Evolutionary conservation across 2,329 filamentous ascomycete species (phyloP), one percentile per base, ranked within the genome.

Genomic region (Colletotrichum lindemuthianum): DNA sequence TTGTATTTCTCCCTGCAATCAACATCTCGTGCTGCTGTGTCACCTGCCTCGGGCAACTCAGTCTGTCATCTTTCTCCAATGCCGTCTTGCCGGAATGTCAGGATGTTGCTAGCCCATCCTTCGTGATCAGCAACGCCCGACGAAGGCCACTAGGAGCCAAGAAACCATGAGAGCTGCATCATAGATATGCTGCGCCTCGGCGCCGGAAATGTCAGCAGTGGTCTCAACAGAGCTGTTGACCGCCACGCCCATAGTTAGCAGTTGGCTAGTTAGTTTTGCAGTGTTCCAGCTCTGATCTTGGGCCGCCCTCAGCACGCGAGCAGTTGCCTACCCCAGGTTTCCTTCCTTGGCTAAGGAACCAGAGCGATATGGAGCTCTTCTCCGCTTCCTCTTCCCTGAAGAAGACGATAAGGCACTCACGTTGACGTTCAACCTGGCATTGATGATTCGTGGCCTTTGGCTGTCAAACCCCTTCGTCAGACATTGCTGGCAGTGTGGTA

Each of bases 151-250:
- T 13, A 57, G 44, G 12, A 40, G 52, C 52, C 37, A 40, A 9
- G 37, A 13, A 4, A 45, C 16, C n/a, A 10, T 45, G 43, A n/a
- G 33, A 48, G n/a, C 54, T 15, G 36, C 54, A 49, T 57, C 54
- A 49, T 49, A 16, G 16, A 41, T 32, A 16, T 41, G 43, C 54
- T 57, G 54, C 54, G 54, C 54, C 54, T 39, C 45, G 10, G 39
- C 51, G 41, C 54, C 53, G 43, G 41, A 57, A 48, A 48, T 57
- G 54, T 49, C 44, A 57, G 44, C 54, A 45, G 43, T 24, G 4
- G 24, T 24, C 24, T 24, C 5, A 5, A 24, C 4, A 24, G 24
- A 24, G 24, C 24, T 24, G 24, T 24, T 24, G 4, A 24, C 24
- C 43, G n/a, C 41, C 41, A 16, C 11, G 41, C 13, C 24, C 24